A percentile compares a stretch with the other conserved stretches of the same genome.
Evolutionary conservation across 257 asterid genomes (phyloP).

Genomic region (Jaltomata sinuosa): DNA sequence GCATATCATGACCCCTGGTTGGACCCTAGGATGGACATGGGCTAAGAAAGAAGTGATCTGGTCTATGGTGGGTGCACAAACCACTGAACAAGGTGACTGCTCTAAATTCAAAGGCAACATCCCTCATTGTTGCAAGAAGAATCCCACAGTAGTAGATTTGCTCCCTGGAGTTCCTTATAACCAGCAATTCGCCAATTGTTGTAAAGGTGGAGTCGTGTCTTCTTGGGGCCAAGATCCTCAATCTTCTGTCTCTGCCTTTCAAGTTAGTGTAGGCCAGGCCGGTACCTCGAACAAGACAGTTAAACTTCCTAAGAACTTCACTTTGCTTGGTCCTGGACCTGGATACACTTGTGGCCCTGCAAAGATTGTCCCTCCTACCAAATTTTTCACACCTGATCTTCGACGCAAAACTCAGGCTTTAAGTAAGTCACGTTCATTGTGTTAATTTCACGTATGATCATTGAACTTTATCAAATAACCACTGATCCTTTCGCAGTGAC

Average conservation of each 20-base stretch:
- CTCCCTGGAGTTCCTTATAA: conserved; percentile 77
- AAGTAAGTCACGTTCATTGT: conserved; percentile 27
- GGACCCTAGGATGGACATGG: conserved; percentile 85
- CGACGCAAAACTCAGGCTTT: conserved; percentile 67
- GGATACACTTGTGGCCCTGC: conserved; percentile 87
- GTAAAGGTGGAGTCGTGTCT: conserved; percentile 66
- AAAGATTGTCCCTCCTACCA: conserved; percentile 56
- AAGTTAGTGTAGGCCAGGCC: conserved; percentile 66
- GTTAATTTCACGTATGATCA: neutral
- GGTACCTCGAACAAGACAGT: conserved; percentile 72
- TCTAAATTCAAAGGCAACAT: conserved; percentile 66
- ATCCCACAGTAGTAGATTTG: conserved; percentile 53
- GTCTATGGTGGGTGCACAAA: conserved; percentile 60
- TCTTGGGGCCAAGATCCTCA: conserved; percentile 69
- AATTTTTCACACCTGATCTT: conserved; percentile 55
- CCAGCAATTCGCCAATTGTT: conserved; percentile 65
- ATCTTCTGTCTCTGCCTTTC: conserved; percentile 48
- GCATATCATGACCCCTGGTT: conserved; percentile 71
- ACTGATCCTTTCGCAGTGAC: conserved; percentile 41
- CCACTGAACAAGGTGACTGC: conserved; percentile 84
- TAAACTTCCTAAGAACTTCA: conserved; percentile 68
- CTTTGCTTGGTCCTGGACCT: conserved; percentile 59
- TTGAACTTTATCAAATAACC: neutral
- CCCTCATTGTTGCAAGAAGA: conserved; percentile 76
- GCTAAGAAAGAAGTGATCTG: conserved; percentile 77